Evolutionary conservation across 257 asterid species (phyloP), one percentile per base, ranked within the genome.

Genomic region (Scutellaria baicalensis): DNA sequence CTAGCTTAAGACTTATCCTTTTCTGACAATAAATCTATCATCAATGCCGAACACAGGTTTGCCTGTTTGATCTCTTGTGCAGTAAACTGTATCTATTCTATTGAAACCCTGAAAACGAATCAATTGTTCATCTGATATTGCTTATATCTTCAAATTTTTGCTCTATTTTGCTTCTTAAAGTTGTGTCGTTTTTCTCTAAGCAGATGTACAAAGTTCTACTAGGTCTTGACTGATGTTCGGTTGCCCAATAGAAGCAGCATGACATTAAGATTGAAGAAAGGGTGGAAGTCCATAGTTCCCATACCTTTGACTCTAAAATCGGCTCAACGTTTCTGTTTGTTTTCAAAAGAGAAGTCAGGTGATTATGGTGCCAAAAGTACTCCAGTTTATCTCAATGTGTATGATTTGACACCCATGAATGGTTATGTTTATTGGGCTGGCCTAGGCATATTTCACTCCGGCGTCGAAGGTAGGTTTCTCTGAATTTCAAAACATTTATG

Each of bases 351-450:
- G 52, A 88, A 88, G 78, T 80, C 94, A 0, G 84, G 86, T 62
- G 71, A 84, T 64, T 69, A 61, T 62, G 83, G 77, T 61, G 82
- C 85, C 39, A 85, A 86, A 67, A 73, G 72, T 59, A 71, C 92
- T 2, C 90, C 95, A 0, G 96, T 92, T 68, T 83, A 79, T 75
- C 94, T 92, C 76, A 92, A 92, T 50, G 98, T 92, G 72, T 92
- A 92, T 18, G 98, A 92, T 76, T 82, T 92, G 83, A 92, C 96
- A 36, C 87, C 96, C 0, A 75, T 84, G 71, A 92, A 89, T 64
- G 95, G 95, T 55, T 92, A 92, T 69, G 87, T 89, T 71, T 89
- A 89, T 63, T 92, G 98, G 98, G 96, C 94, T 64, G 98, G 96
- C 79, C 77, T 92, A 31, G 98, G 98, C 13, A 89, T 92, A 77